Base-by-base conservation (phyloP, 1,284 basidiomycete genomes). In the Xanthoconium separans region DNA sequence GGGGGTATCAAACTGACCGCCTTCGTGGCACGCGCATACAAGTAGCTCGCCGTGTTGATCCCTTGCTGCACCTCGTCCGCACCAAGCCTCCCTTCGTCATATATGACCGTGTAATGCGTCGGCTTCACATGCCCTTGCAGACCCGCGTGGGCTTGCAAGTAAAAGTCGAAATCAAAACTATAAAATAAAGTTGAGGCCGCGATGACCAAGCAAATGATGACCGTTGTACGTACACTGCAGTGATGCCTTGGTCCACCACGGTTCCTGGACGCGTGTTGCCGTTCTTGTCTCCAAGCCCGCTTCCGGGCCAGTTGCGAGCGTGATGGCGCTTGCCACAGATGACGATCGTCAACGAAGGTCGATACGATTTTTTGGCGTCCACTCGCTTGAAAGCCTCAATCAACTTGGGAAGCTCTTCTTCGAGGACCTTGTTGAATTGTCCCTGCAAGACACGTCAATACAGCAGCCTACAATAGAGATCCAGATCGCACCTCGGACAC, bases 301-400 rank as follows among this genome's bases (percentile, higher is more conserved):
- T 68, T 0, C 81, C 80, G 0, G 87, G 77, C 68, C 76, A 87
- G 66, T 86, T 83, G 39, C 83, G 58, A 3, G 83, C 84, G 57
- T 93, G 87, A 63, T 93, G 91, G 0, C 90, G 82, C 68, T 93
- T 93, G 18, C 87, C 88, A 59, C 89, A 91, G 47, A 91, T 82
- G 56, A 89, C 71, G 61, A 91, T 89, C 3, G 87, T 83, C 39
- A 93, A 62, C 45, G 71, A 66, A 0, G 89, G 91, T 22, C 73
- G 73, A 64, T 89, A 91, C 0, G 70, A 57, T 39, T 71, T 54
- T 68, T 51, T 55, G 2, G 58, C 73, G 31, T 70, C 76, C 41
- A 89, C 70, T 52, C 76, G 77, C 63, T 75, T 73, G 70, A 87
- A 89, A 0, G 87, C 83, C 1, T 79, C 74, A 1, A 78, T 62